phyloP scores from a whole-genome alignment of 108 stramenopile species.

The Skeletonema tropicum region DNA sequence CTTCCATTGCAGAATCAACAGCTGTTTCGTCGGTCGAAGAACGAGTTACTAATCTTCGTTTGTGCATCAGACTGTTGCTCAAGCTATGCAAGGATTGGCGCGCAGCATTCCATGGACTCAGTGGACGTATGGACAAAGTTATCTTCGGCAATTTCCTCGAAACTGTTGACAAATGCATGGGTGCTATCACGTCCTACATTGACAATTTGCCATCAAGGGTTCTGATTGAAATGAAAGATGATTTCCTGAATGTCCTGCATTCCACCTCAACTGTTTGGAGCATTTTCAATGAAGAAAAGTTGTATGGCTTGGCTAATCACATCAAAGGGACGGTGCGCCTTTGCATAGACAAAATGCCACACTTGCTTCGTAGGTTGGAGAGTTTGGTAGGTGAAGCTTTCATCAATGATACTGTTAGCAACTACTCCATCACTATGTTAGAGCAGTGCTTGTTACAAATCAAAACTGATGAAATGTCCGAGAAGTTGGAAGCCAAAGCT shows the following conservation, averaged over 20 bases:
- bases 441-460: conserved; percentile 7
- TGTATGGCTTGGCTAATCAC: conserved; percentile 4
- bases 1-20: not conserved
- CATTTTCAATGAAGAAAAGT: conserved; percentile 24
- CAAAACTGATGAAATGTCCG: not conserved
- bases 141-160: conserved; percentile 25
- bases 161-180: conserved; percentile 34
- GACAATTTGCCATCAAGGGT: conserved; percentile 17
- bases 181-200: conserved; percentile 7
- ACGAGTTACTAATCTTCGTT: conserved; percentile 5
- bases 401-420: not conserved
- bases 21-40: conserved; percentile 14
- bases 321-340: conserved; percentile 24
- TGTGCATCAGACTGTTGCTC: conserved; percentile 18
- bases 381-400: conserved; percentile 15
- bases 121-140: conserved; percentile 28
- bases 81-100: conserved; percentile 30
- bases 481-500: not conserved
- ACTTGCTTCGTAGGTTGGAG: conserved; percentile 18
- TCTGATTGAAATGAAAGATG: not conserved
- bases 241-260: conserved; percentile 14
- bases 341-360: conserved; percentile 37
- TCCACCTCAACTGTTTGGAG: conserved; percentile 26
- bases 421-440: conserved; percentile 12
- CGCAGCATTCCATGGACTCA: conserved; percentile 29